Evolutionary conservation across 202 grass and related monocot species (phyloP).

Genomic region (Setaria italica): DNA sequence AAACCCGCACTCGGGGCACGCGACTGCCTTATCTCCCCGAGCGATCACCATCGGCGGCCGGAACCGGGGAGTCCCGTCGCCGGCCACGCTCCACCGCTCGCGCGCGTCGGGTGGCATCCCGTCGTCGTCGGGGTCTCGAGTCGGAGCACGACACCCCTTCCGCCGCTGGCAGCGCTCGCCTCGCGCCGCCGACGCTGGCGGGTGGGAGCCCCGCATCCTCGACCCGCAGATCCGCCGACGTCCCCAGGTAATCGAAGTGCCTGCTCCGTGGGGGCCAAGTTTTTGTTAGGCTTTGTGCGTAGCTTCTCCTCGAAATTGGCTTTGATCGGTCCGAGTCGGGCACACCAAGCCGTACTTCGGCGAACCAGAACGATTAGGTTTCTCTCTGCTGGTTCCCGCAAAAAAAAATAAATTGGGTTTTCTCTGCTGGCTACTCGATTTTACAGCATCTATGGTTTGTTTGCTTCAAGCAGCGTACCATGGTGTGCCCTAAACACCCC

Average conservation of each 20-base stretch:
- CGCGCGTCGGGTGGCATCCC: neutral
- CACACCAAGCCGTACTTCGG: neutral
- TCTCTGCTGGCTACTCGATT: neutral
- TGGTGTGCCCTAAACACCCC: neutral
- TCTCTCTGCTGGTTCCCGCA: neutral
- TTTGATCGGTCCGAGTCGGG: neutral
- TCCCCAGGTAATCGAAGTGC: constrained; percentile 11
- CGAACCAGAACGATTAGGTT: neutral
- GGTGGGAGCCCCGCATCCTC: neutral
- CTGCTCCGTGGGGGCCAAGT: neutral
- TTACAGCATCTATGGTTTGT: neutral
- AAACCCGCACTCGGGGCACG: neutral
- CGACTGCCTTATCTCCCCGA: constrained; percentile 16
- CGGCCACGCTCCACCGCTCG: neutral
- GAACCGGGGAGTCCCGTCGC: neutral
- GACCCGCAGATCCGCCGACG: constrained; percentile 2
- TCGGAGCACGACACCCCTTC: too few relatives aligned
- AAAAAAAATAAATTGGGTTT: neutral
- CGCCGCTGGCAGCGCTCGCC: neutral
- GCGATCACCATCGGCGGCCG: neutral
- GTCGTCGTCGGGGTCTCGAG: neutral
- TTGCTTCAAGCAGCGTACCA: neutral
- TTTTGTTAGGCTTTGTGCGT: neutral
- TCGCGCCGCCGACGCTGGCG: neutral
- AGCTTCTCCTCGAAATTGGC: neutral